phyloP scores from a whole-genome alignment of 495 filamentous ascomycete genomes.

The Penicillium odoratum region DNA sequence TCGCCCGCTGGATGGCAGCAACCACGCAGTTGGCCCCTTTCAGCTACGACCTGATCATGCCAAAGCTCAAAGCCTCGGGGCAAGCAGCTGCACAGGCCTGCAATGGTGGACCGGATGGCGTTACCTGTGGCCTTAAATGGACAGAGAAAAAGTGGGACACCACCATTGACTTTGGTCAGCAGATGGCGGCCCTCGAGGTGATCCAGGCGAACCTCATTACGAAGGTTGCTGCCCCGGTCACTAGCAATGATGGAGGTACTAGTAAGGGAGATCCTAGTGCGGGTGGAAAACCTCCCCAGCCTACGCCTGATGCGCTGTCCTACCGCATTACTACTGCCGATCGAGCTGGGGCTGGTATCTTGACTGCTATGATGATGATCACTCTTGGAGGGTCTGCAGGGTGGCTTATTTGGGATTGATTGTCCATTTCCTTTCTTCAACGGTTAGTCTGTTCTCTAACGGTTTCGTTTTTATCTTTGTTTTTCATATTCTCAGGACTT shows the following conservation, averaged over 20 bases:
- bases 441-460: neutral
- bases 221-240: slow-evolving; percentile 55
- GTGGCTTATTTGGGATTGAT: slow-evolving; percentile 36
- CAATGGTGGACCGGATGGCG: slow-evolving; percentile 53
- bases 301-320: slow-evolving; percentile 16
- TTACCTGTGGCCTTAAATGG: slow-evolving; percentile 68
- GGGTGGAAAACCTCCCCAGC: slow-evolving; percentile 39
- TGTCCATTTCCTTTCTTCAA: neutral
- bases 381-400: slow-evolving; percentile 29
- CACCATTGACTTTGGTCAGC: slow-evolving; percentile 62
- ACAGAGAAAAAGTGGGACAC: slow-evolving; percentile 53
- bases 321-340: slow-evolving; percentile 49
- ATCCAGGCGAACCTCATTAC: slow-evolving; percentile 62
- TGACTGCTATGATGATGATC: slow-evolving; percentile 25
- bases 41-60: slow-evolving; percentile 60
- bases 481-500: neutral
- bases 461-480: slow-evolving; percentile 3
- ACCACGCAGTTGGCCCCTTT: slow-evolving; percentile 72
- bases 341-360: slow-evolving; percentile 59
- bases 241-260: slow-evolving; percentile 67
- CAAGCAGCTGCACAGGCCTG: slow-evolving; percentile 70
- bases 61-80: slow-evolving; percentile 63
- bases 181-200: slow-evolving; percentile 69
- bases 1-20: slow-evolving; percentile 77
- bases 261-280: slow-evolving; percentile 70